Evolutionary conservation across 2,329 filamentous ascomycete species (phyloP).

Genomic region (Calonectria fujianensis): DNA sequence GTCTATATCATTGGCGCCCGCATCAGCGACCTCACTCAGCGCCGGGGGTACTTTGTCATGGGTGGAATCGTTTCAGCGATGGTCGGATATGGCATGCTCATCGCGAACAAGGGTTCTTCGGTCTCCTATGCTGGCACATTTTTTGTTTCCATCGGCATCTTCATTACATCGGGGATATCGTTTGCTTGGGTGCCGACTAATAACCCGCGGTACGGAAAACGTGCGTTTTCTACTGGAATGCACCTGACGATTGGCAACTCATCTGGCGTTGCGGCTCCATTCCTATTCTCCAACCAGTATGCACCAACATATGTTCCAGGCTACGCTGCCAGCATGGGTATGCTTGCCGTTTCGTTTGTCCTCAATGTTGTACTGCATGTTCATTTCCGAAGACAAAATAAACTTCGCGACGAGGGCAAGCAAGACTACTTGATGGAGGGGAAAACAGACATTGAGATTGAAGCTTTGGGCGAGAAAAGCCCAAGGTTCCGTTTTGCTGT

Average conservation of each 20-base stretch:
- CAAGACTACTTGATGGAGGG: slow-evolving; percentile 64
- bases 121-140: slow-evolving; percentile 79
- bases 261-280: slow-evolving; percentile 78
- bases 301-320: slow-evolving; percentile 69
- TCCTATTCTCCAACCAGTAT: slow-evolving; percentile 68
- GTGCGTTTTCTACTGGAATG: slow-evolving; percentile 76
- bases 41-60: slow-evolving; percentile 73
- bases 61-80: slow-evolving; percentile 69
- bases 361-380: slow-evolving; percentile 55
- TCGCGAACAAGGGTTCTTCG: slow-evolving; percentile 71
- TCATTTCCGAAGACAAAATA: slow-evolving; percentile 61
- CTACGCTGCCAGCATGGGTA: slow-evolving; percentile 70
- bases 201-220: slow-evolving; percentile 78
- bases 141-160: slow-evolving; percentile 75
- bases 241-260: slow-evolving; percentile 78
- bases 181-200: slow-evolving; percentile 71
- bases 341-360: slow-evolving; percentile 62
- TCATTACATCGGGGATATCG: slow-evolving; percentile 62
- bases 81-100: slow-evolving; percentile 76
- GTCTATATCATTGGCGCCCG: slow-evolving; percentile 75
- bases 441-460: slow-evolving; percentile 64
- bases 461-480: slow-evolving; percentile 64
- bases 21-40: slow-evolving; percentile 74
- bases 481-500: slow-evolving; percentile 57
- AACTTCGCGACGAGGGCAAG: slow-evolving; percentile 58